phyloP scores from a whole-genome alignment of 345 rosid species.

The Acer negundo region DNA sequence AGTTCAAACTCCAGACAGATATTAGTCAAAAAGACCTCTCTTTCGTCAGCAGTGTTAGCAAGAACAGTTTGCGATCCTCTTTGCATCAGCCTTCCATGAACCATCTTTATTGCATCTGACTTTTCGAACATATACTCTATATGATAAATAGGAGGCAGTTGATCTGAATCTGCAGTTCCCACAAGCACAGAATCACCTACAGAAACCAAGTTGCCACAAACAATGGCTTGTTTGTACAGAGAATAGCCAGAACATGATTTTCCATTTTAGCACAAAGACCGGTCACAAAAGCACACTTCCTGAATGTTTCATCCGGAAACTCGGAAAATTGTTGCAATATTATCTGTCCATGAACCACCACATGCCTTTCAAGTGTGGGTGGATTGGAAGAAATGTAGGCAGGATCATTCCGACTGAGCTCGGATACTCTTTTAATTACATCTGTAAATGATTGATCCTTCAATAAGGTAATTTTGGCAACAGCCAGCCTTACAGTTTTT shows the following conservation, averaged over 20 bases:
- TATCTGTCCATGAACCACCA: conserved; percentile 82
- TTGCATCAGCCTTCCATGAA: conserved; percentile 56
- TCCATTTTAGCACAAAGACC: conserved; percentile 66
- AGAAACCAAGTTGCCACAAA: conserved; percentile 42
- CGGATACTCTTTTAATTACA: conserved; percentile 53
- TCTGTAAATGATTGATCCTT: conserved; percentile 63
- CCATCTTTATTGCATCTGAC: conserved; percentile 44
- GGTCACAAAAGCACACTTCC: conserved; percentile 59
- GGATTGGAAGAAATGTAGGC: conserved; percentile 67
- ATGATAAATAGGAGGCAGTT: conserved; percentile 48
- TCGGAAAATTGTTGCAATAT: conserved; percentile 68
- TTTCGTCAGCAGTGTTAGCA: conserved; percentile 55
- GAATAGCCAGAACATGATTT: conserved; percentile 46
- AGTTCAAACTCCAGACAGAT: conserved; percentile 51
- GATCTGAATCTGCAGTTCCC: conserved; percentile 38
- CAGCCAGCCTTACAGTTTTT: conserved; percentile 66
- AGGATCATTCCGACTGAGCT: conserved; percentile 38
- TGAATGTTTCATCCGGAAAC: conserved; percentile 45
- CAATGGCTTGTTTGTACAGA: conserved; percentile 48
- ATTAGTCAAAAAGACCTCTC: conserved; percentile 62
- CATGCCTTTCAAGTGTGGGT: conserved; percentile 57
- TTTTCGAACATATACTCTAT: conserved; percentile 70
- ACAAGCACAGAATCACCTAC: conserved; percentile 51
- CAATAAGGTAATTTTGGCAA: conserved; percentile 57
- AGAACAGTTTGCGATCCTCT: conserved; percentile 61